Evolutionary conservation across 2,329 filamentous ascomycete genomes (phyloP).

Genomic region (Aspergillus pseudoglaucus): DNA sequence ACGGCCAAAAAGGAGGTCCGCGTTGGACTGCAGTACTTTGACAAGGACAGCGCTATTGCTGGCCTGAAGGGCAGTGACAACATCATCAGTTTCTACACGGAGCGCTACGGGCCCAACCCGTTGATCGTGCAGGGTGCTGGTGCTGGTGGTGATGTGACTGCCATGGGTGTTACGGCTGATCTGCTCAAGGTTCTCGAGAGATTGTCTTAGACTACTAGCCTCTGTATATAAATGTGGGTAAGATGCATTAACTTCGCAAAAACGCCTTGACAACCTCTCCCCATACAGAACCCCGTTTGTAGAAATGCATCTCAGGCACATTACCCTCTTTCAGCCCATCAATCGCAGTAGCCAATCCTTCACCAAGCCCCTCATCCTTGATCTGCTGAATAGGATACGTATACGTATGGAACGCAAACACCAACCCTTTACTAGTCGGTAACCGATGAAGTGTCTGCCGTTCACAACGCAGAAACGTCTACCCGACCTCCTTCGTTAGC

Average conservation of each 20-base stretch:
- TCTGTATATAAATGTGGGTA: no score
- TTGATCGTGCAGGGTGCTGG: constrained; percentile 92
- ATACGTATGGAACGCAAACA: constrained; percentile 60
- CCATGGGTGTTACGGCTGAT: constrained; percentile 95
- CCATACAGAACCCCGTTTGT: constrained; percentile 55
- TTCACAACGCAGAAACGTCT: constrained; percentile 51
- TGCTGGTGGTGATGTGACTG: constrained; percentile 89
- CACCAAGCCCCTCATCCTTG: constrained; percentile 50
- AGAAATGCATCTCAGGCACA: constrained; percentile 52
- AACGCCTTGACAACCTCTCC: constrained; percentile 49
- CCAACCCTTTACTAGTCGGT: constrained; percentile 46
- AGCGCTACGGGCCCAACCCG: constrained; percentile 84
- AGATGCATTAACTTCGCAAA: constrained; percentile 34
- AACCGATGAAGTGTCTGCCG: constrained; percentile 57
- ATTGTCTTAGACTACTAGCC: constrained; percentile 36
- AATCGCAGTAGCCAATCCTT: constrained; percentile 50
- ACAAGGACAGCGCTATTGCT: constrained; percentile 83
- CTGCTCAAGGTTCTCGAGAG: constrained; percentile 79
- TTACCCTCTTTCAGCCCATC: constrained; percentile 53
- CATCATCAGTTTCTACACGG: constrained; percentile 97
- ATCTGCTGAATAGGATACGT: constrained; percentile 50
- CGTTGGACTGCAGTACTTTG: constrained; percentile 86
- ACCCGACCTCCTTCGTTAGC: background rate
- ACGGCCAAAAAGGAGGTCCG: constrained; percentile 73
- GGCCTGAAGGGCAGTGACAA: constrained; percentile 96